Percentiles rank a stretch among this genome's conserved stretches.
phyloP scores from a whole-genome alignment of 1,284 basidiomycete species.

The Caloboletus firmus region DNA sequence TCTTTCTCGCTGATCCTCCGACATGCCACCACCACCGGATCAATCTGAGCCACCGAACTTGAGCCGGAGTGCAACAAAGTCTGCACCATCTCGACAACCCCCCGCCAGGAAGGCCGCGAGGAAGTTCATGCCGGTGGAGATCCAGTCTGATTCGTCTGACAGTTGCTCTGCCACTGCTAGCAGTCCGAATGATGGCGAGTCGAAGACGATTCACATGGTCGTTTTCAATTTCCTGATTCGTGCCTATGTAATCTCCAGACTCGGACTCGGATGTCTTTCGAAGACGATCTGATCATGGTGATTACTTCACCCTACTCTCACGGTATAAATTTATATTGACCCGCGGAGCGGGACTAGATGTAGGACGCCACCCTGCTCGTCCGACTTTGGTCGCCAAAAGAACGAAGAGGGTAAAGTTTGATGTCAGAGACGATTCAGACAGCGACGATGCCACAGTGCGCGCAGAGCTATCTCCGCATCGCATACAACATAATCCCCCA shows the following conservation, averaged over 20 bases:
- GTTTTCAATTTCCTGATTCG: not conserved
- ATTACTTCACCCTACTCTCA: not conserved
- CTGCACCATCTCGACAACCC: not conserved
- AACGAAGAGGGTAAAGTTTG: slow-evolving; percentile 21
- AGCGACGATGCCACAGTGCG: slow-evolving; percentile 19
- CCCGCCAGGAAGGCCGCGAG: slow-evolving; percentile 18
- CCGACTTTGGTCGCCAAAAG: not conserved
- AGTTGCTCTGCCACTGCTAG: not conserved
- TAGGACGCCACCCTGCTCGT: not conserved
- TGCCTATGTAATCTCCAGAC: slow-evolving; percentile 9
- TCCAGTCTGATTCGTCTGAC: slow-evolving; percentile 14
- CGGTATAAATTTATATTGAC: not conserved
- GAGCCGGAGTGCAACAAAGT: not conserved
- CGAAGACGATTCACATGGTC: not conserved
- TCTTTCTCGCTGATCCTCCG: not conserved
- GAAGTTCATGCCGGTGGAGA: slow-evolving; percentile 3
- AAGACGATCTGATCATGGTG: slow-evolving; percentile 7
- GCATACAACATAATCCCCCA: not conserved
- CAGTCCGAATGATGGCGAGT: slow-evolving; percentile 15
- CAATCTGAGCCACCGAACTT: not conserved
- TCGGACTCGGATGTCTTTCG: slow-evolving; percentile 15
- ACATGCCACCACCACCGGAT: slow-evolving; percentile 17
- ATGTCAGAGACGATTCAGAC: slow-evolving; percentile 7
- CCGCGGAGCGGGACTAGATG: slow-evolving; percentile 7
- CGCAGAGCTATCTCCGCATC: slow-evolving; percentile 8